Evolutionary conservation across 495 filamentous ascomycete genomes (phyloP).

Genomic region (Chaetomidium leptoderma): DNA sequence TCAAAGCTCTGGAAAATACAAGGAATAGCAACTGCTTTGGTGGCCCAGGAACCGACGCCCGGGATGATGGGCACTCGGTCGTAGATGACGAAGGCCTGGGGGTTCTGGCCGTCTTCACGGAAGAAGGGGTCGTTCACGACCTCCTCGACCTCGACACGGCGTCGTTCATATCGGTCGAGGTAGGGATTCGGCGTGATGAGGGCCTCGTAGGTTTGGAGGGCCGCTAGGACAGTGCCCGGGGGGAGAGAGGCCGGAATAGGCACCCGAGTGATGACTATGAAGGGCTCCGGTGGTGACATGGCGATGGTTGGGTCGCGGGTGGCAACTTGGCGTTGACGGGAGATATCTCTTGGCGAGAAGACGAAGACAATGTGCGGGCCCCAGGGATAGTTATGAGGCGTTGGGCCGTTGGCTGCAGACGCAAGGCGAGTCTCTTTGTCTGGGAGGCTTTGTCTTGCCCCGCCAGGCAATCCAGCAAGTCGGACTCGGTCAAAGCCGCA

Average conservation of each 20-base stretch:
- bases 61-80: constrained; percentile 41
- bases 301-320: not conserved
- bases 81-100: constrained; percentile 31
- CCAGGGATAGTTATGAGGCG: too few species aligned
- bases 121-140: constrained; percentile 38
- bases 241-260: constrained; percentile 33
- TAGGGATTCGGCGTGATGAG: constrained; percentile 38
- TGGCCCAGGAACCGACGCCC: constrained; percentile 28
- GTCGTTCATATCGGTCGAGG: constrained; percentile 27
- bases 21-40: constrained; percentile 30
- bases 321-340: not conserved
- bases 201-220: constrained; percentile 34
- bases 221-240: constrained; percentile 26
- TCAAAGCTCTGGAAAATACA: constrained; percentile 35
- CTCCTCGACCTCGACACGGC: constrained; percentile 23
- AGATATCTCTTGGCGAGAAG: not conserved
- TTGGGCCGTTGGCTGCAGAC: not conserved
- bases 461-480: not conserved
- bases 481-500: not conserved
- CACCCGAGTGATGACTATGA: constrained; percentile 32
- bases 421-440: not conserved
- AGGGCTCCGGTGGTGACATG: constrained; percentile 18
- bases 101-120: constrained; percentile 26
- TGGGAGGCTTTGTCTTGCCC: not conserved
- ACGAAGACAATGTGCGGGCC: not conserved